These are phyloP conservation scores for Didymella glomerata DNA, from an alignment of 2,329 filamentous ascomycete genomes.

Conservation along the genomic window DNA sequence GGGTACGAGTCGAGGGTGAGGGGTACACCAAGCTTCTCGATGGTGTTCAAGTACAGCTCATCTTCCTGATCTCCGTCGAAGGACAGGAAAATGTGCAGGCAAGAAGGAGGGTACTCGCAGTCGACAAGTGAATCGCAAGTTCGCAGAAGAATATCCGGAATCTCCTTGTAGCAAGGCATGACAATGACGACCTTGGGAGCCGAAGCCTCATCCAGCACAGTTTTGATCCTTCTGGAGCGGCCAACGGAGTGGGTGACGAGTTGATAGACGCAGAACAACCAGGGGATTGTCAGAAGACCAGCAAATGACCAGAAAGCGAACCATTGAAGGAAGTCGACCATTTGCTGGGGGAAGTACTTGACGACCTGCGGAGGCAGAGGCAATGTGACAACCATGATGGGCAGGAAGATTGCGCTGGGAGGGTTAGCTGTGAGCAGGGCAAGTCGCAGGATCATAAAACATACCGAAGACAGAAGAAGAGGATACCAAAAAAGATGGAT, in stretches of 20 bases:
- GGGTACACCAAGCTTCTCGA: conserved; percentile 84
- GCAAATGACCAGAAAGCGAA: conserved; percentile 96
- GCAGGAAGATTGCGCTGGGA: conserved; percentile 80
- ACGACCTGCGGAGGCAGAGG: conserved; percentile 79
- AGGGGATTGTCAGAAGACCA: conserved; percentile 82
- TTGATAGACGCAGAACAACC: conserved; percentile 92
- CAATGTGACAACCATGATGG: conserved; percentile 92
- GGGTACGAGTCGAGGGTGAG: conserved; percentile 80
- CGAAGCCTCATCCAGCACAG: conserved; percentile 81
- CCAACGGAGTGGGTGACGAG: conserved; percentile 88
- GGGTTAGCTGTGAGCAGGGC: conserved; percentile 27
- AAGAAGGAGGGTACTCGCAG: conserved; percentile 90
- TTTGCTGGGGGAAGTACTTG: conserved; percentile 71
- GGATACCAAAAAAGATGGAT: conserved; percentile 75
- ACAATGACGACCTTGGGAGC: conserved; percentile 95
- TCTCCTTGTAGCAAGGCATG: conserved; percentile 96
- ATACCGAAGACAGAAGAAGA: conserved; percentile 81
- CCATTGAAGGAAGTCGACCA: conserved; percentile 83
- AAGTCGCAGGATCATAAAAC: conserved; percentile 22
- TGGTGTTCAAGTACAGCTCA: conserved; percentile 85
- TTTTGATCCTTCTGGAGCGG: conserved; percentile 80
- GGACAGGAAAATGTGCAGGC: conserved; percentile 93
- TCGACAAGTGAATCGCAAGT: conserved; percentile 92
- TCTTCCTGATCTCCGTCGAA: conserved; percentile 93
- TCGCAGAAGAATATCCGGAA: conserved; percentile 81